Evolutionary conservation across 2,329 filamentous ascomycete species (phyloP), one percentile per base, ranked within the genome.

Genomic region (Ophiostoma perfectum): DNA sequence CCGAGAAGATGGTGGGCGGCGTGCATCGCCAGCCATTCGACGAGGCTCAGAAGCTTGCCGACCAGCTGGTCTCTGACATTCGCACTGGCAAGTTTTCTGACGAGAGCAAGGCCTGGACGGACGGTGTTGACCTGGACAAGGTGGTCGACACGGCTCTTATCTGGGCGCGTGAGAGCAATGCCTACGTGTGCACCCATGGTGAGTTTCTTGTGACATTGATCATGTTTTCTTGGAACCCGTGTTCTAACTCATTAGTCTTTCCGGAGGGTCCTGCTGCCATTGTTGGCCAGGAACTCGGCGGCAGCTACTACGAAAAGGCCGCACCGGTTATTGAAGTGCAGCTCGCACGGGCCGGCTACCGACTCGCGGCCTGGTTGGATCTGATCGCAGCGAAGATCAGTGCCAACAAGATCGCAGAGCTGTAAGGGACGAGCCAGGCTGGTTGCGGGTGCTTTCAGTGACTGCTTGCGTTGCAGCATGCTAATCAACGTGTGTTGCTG

Each of bases 361-460:
- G 90, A 65, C 81, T 92, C 75, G 89, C 86, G 1, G 83, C 83
- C 27, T 91, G 87, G 86, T 78, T 91, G 70, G 88, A 90, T 74
- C 78, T 82, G 73, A 87, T 90, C 73, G 85, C 80, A 8, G 77
- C 80, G 60, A 74, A 76, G 49, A 47, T 70, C 16, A 73, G 73
- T 63, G 72, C 73, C 39, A 69, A 74, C 68, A 42, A 72, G 68
- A 62, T 65, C 5, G 70, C 71, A 65, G 70, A 75, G 65, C 75
- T 78, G 73, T 70, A 58, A 49, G 49, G 39, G 39, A 14, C 11
- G 18, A 39, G 39, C 27, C 38, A 11, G 63, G 9, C 42, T 11
- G 27, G 44, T n/a, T 64, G 18, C 4, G 14, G 55, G 27, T 60
- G 55, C n/a, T 11, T 8, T 12, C 52, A n/a, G 27, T 49, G 2